Evolutionary conservation across 83 land plant genomes (phyloP).

Genomic region (Picea abies): DNA sequence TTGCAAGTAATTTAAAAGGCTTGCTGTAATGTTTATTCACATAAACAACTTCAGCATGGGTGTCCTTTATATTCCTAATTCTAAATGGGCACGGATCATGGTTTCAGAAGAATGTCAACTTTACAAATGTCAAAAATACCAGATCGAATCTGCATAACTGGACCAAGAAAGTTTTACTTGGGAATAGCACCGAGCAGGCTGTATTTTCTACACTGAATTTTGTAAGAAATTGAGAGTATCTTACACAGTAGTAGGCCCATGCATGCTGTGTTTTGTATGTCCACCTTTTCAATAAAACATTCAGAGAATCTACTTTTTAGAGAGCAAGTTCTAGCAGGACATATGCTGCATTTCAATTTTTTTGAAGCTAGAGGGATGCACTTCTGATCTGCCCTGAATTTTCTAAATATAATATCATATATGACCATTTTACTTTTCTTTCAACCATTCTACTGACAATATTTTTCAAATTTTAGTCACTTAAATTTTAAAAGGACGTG

Average conservation of each 20-base stretch:
- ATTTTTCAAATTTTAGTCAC: not conserved
- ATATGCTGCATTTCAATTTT: not conserved
- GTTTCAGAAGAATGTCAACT: not conserved
- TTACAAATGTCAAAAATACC: not conserved
- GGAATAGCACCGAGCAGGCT: not conserved
- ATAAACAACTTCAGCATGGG: not conserved
- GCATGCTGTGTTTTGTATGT: not conserved
- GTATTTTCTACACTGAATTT: not conserved
- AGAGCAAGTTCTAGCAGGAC: not conserved
- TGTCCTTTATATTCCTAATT: not conserved
- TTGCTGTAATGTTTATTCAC: too few relatives aligned
- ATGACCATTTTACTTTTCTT: not conserved
- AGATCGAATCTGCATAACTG: not conserved
- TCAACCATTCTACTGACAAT: not conserved
- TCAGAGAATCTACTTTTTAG: not conserved
- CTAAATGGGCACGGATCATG: not conserved
- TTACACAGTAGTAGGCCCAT: too few relatives aligned
- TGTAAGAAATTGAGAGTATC: not conserved
- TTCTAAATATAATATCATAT: not conserved
- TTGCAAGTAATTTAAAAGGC: too few relatives aligned
- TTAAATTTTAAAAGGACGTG: not conserved
- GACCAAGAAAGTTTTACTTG: not conserved
- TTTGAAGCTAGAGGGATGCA: not conserved
- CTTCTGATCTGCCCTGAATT: not conserved
- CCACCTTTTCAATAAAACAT: conserved; percentile 7